These are phyloP conservation scores for Kodamaea nitidulidarum DNA, from an alignment of 805 yeast genomes.

Conservation along the genomic window DNA sequence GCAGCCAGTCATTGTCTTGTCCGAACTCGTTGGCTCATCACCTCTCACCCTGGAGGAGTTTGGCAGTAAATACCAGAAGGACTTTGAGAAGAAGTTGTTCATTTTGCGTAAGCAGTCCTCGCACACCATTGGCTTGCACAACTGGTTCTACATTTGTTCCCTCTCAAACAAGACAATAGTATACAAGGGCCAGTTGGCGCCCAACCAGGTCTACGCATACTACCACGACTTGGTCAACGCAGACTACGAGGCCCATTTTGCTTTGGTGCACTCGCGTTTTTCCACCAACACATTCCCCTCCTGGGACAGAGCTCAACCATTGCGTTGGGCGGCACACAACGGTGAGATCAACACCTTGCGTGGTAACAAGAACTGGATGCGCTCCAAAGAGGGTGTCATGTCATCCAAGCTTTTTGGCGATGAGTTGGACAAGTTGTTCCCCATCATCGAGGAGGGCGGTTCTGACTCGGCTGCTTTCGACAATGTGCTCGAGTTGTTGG, in stretches of 20 bases:
- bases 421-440: constrained; percentile 84
- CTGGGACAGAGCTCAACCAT: constrained; percentile 99
- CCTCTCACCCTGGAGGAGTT: constrained; percentile 50
- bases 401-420: constrained; percentile 82
- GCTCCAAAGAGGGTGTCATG: constrained; percentile 98
- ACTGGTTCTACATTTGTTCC: constrained; percentile 97
- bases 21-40: constrained; percentile 21
- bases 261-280: constrained; percentile 94
- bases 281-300: constrained; percentile 98
- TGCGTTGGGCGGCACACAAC: constrained; percentile 95
- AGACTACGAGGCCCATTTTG: constrained; percentile 91
- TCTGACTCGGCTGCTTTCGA: constrained; percentile 98
- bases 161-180: constrained; percentile 85
- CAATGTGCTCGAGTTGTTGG: constrained; percentile 87
- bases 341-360: constrained; percentile 97
- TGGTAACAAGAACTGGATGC: constrained; percentile 99
- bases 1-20: constrained; percentile 87
- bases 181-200: constrained; percentile 96
- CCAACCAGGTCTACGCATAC: constrained; percentile 91
- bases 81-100: constrained; percentile 79
- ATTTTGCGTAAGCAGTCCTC: constrained; percentile 86
- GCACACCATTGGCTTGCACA: constrained; percentile 87
- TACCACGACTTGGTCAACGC: constrained; percentile 90
- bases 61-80: constrained; percentile 51
- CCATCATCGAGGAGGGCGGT: constrained; percentile 97